Conservation (phyloP, 768 basidiomycete genomes). For the Russula emetica region DNA sequence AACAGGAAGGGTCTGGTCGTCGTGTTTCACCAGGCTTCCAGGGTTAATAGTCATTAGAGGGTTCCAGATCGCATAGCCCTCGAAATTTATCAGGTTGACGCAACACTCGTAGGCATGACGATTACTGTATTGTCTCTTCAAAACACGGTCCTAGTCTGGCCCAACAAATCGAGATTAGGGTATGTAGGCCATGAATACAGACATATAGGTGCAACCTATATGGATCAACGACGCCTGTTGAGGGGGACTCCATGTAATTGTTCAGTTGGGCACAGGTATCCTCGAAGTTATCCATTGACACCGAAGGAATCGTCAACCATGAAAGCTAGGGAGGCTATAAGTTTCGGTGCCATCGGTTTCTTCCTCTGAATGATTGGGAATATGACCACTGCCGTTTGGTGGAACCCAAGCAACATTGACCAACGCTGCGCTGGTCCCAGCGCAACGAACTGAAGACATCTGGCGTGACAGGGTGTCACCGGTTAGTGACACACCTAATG, state of each 20-base stretch:
- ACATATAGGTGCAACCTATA: constrained; percentile 51
- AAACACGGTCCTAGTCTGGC: too few relatives aligned
- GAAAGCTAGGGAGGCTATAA: constrained; percentile 50
- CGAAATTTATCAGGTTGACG: neutral
- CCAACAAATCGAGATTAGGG: too few relatives aligned
- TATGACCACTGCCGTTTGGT: constrained; percentile 22
- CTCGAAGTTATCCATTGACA: constrained; percentile 50
- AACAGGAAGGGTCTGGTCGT: neutral
- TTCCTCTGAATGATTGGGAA: constrained; percentile 29
- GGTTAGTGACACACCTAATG: too few relatives aligned
- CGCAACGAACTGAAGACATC: too few relatives aligned
- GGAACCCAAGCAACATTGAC: constrained; percentile 60
- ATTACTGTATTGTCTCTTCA: neutral
- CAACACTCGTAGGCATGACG: neutral
- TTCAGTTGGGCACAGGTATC: constrained; percentile 39
- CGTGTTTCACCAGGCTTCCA: neutral
- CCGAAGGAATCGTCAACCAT: constrained; percentile 46
- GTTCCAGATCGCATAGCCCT: neutral
- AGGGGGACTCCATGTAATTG: constrained; percentile 17
- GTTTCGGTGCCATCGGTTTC: constrained; percentile 28
- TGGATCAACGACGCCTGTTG: neutral
- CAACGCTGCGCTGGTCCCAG: too few relatives aligned
- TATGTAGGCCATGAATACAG: constrained; percentile 78
- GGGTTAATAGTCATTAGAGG: neutral
- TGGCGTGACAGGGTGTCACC: too few relatives aligned